phyloP scores from a whole-genome alignment of 1,284 basidiomycete genomes.

The Ustilago shanxiensis region DNA sequence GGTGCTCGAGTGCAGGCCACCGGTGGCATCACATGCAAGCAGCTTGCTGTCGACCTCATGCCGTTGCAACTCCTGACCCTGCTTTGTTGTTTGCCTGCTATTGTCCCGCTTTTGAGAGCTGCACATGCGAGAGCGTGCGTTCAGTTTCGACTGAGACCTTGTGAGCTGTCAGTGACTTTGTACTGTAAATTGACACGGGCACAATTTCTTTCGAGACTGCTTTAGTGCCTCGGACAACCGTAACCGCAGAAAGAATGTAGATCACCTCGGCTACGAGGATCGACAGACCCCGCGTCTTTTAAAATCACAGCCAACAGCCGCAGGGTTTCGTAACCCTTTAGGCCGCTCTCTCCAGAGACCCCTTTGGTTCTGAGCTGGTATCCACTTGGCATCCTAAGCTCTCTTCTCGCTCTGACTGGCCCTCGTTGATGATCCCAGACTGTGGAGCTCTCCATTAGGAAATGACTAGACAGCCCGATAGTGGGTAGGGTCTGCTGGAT shows the following conservation, averaged over 20 bases:
- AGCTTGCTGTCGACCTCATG: background rate
- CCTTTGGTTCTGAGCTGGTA: too few species aligned
- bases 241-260: conserved; percentile 1
- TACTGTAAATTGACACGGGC: too few species aligned
- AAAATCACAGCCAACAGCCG: too few species aligned
- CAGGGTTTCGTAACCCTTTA: too few species aligned
- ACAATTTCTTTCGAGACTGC: background rate
- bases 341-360: too few species aligned
- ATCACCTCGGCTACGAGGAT: conserved; percentile 21
- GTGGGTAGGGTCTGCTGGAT: too few species aligned
- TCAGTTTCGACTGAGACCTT: background rate
- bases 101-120: background rate
- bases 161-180: too few species aligned
- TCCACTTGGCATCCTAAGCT: too few species aligned
- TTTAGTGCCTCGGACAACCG: background rate
- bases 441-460: too few species aligned
- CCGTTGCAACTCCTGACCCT: background rate
- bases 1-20: background rate
- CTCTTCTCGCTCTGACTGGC: too few species aligned
- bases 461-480: too few species aligned
- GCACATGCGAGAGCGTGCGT: too few species aligned
- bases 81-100: background rate
- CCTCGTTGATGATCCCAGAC: background rate
- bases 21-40: background rate
- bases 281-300: conserved; percentile 1